Evolutionary conservation across 108 stramenopile genomes (phyloP).

Genomic region (Stephanodiscus minutulus): DNA sequence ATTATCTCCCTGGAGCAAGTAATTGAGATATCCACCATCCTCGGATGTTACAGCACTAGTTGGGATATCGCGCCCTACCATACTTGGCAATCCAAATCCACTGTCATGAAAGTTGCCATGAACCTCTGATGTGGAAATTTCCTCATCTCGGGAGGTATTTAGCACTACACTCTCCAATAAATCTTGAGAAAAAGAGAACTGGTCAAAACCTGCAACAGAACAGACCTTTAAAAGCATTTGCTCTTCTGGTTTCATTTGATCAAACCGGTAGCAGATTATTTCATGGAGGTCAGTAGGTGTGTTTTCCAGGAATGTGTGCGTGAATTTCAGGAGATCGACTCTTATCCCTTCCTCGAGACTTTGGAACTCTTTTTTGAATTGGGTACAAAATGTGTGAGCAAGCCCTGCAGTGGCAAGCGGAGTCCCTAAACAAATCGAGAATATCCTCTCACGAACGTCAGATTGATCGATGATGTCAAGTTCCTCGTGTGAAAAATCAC

Average conservation of each 20-base stretch:
- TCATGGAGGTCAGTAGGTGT: constrained; percentile 27
- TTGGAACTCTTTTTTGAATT: constrained; percentile 19
- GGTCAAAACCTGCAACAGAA: constrained; percentile 30
- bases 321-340: constrained; percentile 6
- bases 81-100: constrained; percentile 2
- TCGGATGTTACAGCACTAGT: constrained; percentile 11
- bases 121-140: background rate
- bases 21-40: constrained; percentile 10
- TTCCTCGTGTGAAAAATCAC: constrained; percentile 17
- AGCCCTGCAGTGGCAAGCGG: constrained; percentile 24
- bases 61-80: constrained; percentile 14
- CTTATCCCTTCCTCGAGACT: background rate
- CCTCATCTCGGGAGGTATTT: constrained; percentile 7
- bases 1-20: constrained; percentile 35
- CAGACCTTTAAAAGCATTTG: constrained; percentile 34
- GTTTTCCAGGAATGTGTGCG: constrained; percentile 11
- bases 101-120: background rate
- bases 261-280: constrained; percentile 26
- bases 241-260: constrained; percentile 24
- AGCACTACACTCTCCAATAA: constrained; percentile 24
- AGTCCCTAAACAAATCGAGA: constrained; percentile 20
- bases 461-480: constrained; percentile 6
- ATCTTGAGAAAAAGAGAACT: constrained; percentile 30
- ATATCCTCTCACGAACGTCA: constrained; percentile 18
- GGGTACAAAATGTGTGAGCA: constrained; percentile 24